These are phyloP conservation scores for Cladophialophora exuberans DNA, from an alignment of 2,329 filamentous ascomycete genomes.

Conservation along the genomic window DNA sequence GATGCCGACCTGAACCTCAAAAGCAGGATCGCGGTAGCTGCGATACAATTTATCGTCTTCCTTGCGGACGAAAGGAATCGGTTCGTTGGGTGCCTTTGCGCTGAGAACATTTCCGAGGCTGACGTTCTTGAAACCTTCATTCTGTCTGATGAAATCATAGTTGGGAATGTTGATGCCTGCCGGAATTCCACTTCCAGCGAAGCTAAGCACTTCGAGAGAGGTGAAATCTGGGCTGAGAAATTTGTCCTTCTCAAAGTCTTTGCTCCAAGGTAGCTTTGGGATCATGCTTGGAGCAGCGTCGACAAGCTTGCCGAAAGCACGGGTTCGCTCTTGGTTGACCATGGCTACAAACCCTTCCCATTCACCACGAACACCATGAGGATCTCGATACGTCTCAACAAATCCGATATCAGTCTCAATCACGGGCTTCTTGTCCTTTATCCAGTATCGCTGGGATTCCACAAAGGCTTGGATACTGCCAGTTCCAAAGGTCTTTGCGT, in stretches of 20 bases:
- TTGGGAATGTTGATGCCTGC: constrained; percentile 62
- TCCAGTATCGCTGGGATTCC: constrained; percentile 79
- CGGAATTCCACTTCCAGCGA: constrained; percentile 67
- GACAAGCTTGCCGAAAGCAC: constrained; percentile 84
- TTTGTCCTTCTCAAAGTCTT: constrained; percentile 92
- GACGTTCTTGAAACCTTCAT: constrained; percentile 69
- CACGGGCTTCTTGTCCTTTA: constrained; percentile 77
- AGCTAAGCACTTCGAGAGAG: constrained; percentile 86
- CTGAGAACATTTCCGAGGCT: constrained; percentile 90
- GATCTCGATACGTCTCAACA: constrained; percentile 84
- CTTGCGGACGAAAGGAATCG: constrained; percentile 84
- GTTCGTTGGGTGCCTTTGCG: constrained; percentile 89
- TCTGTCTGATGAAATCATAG: constrained; percentile 63
- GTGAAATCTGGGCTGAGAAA: constrained; percentile 97
- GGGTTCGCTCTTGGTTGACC: constrained; percentile 86
- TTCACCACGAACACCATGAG: constrained; percentile 77
- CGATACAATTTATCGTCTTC: constrained; percentile 77
- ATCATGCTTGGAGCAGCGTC: constrained; percentile 80
- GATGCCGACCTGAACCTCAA: constrained; percentile 94
- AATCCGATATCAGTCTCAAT: constrained; percentile 83
- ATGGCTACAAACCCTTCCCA: constrained; percentile 83
- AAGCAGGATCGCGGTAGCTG: constrained; percentile 81
- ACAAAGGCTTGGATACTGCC: constrained; percentile 79
- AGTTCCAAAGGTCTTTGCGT: constrained; percentile 72
- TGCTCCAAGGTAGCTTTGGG: constrained; percentile 83